phyloP scores from a whole-genome alignment of 345 rosid genomes.

The Gossypium turneri region DNA sequence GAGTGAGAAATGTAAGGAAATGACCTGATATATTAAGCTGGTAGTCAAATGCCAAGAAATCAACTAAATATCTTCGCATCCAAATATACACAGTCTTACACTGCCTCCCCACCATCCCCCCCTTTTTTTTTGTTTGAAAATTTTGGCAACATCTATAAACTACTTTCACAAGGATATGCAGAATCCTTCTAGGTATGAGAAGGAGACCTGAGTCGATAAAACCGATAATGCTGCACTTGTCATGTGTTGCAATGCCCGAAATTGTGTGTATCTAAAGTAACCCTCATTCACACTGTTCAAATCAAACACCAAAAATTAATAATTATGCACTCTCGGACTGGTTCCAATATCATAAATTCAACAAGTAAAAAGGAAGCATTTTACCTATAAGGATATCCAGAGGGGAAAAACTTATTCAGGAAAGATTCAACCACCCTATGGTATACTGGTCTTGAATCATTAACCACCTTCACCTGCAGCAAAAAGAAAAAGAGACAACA shows the following conservation, averaged over 20 bases:
- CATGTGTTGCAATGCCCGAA: conserved; percentile 83
- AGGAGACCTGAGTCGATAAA: conserved; percentile 85
- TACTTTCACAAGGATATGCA: background rate
- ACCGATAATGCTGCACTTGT: conserved; percentile 84
- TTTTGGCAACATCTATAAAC: background rate
- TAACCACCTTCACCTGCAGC: conserved; percentile 56
- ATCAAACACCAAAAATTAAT: background rate
- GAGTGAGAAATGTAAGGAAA: conserved; percentile 37
- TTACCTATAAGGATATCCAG: conserved; percentile 92
- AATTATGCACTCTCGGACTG: background rate
- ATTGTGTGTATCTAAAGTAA: conserved; percentile 83
- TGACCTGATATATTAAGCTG: background rate
- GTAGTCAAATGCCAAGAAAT: background rate
- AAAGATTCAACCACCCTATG: conserved; percentile 68
- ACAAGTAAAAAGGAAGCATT: background rate
- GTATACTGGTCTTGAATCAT: conserved; percentile 62
- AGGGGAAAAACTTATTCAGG: conserved; percentile 77
- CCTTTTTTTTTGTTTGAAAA: background rate
- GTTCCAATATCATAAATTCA: background rate
- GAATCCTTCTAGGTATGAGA: conserved; percentile 16
- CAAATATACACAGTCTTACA: background rate
- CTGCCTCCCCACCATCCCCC: background rate
- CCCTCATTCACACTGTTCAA: conserved; percentile 83
- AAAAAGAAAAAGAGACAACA: background rate
- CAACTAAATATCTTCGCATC: background rate